Evolutionary conservation across 176 grass and related monocot species (phyloP), one percentile per base, ranked within the genome.

Genomic region (Elymus sibiricus): DNA sequence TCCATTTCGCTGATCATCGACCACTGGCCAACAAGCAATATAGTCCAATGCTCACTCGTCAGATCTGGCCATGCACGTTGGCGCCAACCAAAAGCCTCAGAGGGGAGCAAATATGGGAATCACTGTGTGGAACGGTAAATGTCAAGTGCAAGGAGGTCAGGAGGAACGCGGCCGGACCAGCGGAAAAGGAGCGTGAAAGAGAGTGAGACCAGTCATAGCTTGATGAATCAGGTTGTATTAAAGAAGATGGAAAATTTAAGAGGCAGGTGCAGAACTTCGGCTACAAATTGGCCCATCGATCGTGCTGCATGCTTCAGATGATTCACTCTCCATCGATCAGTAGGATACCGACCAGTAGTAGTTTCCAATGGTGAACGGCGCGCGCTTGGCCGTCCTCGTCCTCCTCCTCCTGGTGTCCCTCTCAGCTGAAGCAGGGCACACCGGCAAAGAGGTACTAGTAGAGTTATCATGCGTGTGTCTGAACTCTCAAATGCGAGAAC

Each of bases 181-280:
- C 77, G 49, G 42, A 86, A 85, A 74, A 75, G 70, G 55, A 72
- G 42, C 74, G 68, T 64, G 49, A 64, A 81, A 87, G 81, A 75
- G 86, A 15, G 64, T 2, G 49, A 19, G 49, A 19, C 6, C 70
- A 58, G 64, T 70, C 32, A 65, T 39, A 11, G 87, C 35, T 49
- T 95, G 87, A 81, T 92, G 96, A 94, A 94, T 92, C 86, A 64
- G 92, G 94, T 94, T 92, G 93, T 82, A 28, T 38, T 59, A 47
- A 51, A 49, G 42, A 75, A 55, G 13, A 5, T 55, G 2, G 16
- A 19, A 21, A 55, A 75, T 25, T 39, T 24, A 27, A 74, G 42
- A 51, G 21, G 13, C 40, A 37, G 66, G 81, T 89, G 81, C 81
- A 2, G 16, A 55, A 19, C 16, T 61, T 55, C 80, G 66, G 79